phyloP scores from a whole-genome alignment of 345 rosid genomes.

The Cardamine resedifolia region DNA sequence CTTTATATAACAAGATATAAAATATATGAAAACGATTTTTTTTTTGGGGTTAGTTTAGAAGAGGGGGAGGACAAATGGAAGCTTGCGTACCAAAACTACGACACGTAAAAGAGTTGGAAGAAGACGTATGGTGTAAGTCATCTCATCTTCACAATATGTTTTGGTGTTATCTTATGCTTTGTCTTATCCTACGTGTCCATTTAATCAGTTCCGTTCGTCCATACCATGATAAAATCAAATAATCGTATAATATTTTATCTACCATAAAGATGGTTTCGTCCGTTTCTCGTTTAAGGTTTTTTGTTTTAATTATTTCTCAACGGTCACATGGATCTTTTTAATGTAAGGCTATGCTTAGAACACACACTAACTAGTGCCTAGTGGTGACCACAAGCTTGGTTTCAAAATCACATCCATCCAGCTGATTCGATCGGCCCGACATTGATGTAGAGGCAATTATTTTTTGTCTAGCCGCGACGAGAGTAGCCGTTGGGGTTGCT shows the following conservation, averaged over 20 bases:
- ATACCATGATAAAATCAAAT: not conserved
- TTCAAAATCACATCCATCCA: not conserved
- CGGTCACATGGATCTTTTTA: not conserved
- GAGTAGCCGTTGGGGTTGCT: not conserved
- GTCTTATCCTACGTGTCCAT: constrained; percentile 29
- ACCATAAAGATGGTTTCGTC: constrained; percentile 18
- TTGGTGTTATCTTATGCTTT: constrained; percentile 33
- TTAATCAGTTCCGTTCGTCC: constrained; percentile 15
- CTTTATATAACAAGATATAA: no score
- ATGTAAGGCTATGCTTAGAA: not conserved
- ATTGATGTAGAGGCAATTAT: not conserved
- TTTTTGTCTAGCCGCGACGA: not conserved
- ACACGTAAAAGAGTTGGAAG: constrained; percentile 30
- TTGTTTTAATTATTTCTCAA: not conserved
- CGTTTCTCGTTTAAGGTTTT: not conserved
- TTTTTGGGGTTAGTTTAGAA: not conserved
- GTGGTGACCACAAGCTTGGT: not conserved
- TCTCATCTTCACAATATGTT: constrained; percentile 26
- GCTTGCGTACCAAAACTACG: constrained; percentile 29
- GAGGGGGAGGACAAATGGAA: not conserved
- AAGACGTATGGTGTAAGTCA: constrained; percentile 31
- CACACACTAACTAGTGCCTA: not conserved
- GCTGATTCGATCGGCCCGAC: not conserved
- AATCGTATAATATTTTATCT: not conserved
- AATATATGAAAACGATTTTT: not conserved